Base-by-base conservation (phyloP, 768 basidiomycete species). In the Tulasnella sp. region DNA sequence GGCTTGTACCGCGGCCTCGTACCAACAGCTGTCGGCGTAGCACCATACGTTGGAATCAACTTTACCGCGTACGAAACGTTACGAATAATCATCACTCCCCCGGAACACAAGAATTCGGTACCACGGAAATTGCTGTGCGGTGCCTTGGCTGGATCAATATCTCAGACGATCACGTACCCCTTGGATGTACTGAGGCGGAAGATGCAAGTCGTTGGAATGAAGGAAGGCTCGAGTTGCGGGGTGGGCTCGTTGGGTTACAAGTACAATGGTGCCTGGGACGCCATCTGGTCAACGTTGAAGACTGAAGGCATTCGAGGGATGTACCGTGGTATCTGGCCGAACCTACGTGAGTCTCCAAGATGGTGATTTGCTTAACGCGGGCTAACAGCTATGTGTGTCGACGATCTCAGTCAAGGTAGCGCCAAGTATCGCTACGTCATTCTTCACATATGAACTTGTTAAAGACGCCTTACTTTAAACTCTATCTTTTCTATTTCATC, bases 111-210 rank as follows among this genome's bases (percentile, higher is more conserved):
- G 85, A 89, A 81, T 79, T 89, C 83, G 72, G 85, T 90, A 64
- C 79, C 85, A 70, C 85, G 92, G 79, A 96, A 97, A 83, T 82
- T 97, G 82, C 79, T 84, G 1, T 97, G 95, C 78, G 97, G 96
- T 45, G 96, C 93, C 39, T 83, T 96, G 78, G 94, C 94, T 19
- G 94, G 94, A n/a, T 90, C 91, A 34, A 91, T 97, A 79, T 96
- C 95, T 15, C 94, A 98, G 83, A 94, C 95, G 71, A 83, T 98
- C 80, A 98, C 96, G 5, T 98, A 97, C 82, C 97, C 97, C 11
- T 93, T 97, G 80, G 97, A 99, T 82, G 93, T 99, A 6, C 83
- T 99, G 77, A 87, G 97, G 68, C 88, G 97, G 78, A 97, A 98
- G 86, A 95, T 99, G 91, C 97, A 99, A 82, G 93, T 97, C 77